A percentile compares a stretch with the other conserved stretches of the same genome.
These are phyloP conservation scores for Stephania yunnanensis DNA, from an alignment of 164 flowering plant genomes.

Conservation along the genomic window DNA sequence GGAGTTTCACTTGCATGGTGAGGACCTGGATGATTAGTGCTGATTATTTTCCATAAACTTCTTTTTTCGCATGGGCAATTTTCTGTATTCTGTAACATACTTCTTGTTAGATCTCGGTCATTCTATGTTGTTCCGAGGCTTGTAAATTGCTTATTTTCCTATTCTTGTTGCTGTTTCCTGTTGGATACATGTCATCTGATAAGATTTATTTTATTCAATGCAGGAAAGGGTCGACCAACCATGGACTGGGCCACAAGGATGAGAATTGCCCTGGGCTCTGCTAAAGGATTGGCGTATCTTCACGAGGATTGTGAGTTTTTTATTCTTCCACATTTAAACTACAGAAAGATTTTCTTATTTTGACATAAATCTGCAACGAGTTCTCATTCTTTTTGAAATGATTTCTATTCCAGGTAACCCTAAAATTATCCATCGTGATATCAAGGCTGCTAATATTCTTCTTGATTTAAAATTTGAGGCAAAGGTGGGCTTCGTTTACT, in stretches of 20 bases:
- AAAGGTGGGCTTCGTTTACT: conserved; percentile 39
- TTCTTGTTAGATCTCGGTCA: neutral
- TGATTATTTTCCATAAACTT: neutral
- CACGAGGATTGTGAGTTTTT: conserved; percentile 85
- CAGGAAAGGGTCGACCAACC: conserved; percentile 81
- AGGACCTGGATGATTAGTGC: neutral
- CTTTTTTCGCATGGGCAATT: neutral
- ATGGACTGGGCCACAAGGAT: conserved; percentile 85
- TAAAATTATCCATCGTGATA: conserved; percentile 94
- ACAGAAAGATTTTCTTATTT: neutral
- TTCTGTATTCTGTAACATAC: neutral
- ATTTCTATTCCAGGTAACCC: conserved; percentile 70
- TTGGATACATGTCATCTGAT: neutral
- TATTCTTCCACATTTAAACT: neutral
- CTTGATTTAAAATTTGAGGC: conserved; percentile 91
- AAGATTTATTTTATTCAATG: conserved; percentile 7
- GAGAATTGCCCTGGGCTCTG: conserved; percentile 85
- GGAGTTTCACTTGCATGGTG: conserved; percentile 95
- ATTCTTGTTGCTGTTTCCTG: neutral
- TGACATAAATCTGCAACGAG: neutral
- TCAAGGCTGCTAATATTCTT: conserved; percentile 89
- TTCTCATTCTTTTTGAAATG: neutral
- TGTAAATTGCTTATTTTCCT: neutral
- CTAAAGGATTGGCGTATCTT: conserved; percentile 92
- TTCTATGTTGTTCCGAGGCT: neutral